Percentiles rank a stretch among this genome's conserved stretches.
These are phyloP conservation scores for Xylaria sp. DNA, from an alignment of 2,329 filamentous ascomycete species.

Conservation along the genomic window DNA sequence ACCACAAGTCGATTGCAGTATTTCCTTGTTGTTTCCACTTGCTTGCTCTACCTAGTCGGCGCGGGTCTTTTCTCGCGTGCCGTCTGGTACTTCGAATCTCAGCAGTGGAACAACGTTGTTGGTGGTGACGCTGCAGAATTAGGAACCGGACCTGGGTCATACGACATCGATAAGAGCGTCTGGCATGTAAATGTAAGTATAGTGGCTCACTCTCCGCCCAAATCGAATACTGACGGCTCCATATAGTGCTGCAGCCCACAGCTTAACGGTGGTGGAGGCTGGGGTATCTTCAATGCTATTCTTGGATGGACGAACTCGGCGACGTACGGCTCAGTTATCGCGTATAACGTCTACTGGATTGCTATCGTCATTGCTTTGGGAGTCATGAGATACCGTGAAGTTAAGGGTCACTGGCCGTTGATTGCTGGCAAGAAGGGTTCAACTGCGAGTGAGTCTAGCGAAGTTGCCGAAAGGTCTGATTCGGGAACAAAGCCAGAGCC, in stretches of 20 bases:
- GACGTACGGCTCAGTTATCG: conserved; percentile 86
- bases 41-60: conserved; percentile 84
- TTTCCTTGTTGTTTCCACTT: conserved; percentile 85
- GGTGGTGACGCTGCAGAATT: conserved; percentile 66
- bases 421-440: conserved; percentile 41
- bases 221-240: conserved; percentile 7
- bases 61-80: conserved; percentile 82
- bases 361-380: conserved; percentile 72
- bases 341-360: conserved; percentile 91
- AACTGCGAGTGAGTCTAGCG: conserved; percentile 2
- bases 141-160: conserved; percentile 74
- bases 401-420: conserved; percentile 61
- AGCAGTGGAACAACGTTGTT: conserved; percentile 73
- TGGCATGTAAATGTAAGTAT: conserved; percentile 81
- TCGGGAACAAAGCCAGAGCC: conserved; percentile 10
- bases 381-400: conserved; percentile 73
- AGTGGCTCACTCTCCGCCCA: not conserved
- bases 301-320: conserved; percentile 90
- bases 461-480: conserved; percentile 8
- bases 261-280: conserved; percentile 77
- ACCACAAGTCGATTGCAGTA: conserved; percentile 73
- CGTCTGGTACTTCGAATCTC: conserved; percentile 78
- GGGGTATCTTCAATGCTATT: conserved; percentile 88
- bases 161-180: conserved; percentile 80
- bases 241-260: conserved; percentile 80